A percentile compares a stretch with the other conserved stretches of the same genome.
These are phyloP conservation scores for Neocatenulostroma microsporum DNA, from an alignment of 2,329 filamentous ascomycete species.

Conservation along the genomic window DNA sequence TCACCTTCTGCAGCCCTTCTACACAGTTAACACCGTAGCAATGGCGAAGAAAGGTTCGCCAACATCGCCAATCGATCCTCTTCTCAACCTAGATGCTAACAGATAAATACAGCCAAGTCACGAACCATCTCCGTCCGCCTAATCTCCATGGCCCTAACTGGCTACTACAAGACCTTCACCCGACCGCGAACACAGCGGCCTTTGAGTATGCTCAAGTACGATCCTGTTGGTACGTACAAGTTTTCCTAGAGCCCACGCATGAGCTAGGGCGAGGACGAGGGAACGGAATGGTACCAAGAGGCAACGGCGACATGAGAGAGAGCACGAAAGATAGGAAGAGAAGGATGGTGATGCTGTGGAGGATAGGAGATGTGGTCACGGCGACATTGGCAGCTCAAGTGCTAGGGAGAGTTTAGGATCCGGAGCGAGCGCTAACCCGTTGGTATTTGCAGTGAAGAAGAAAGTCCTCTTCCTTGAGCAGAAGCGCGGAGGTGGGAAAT, in stretches of 20 bases:
- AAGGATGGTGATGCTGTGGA: too few relatives aligned
- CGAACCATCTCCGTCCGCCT: slow-evolving; percentile 89
- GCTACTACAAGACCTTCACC: slow-evolving; percentile 88
- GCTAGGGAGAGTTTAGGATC: too few relatives aligned
- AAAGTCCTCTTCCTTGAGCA: slow-evolving; percentile 93
- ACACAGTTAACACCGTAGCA: background rate
- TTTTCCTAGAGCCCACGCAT: too few relatives aligned
- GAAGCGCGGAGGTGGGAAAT: slow-evolving; percentile 59
- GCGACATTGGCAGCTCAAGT: too few relatives aligned
- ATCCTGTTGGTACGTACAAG: slow-evolving; percentile 88
- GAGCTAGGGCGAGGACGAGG: too few relatives aligned
- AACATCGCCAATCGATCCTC: background rate
- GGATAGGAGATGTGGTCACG: too few relatives aligned
- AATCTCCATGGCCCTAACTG: slow-evolving; percentile 97
- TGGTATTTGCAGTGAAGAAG: slow-evolving; percentile 78
- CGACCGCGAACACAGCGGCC: slow-evolving; percentile 74
- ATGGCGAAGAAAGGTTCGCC: slow-evolving; percentile 30
- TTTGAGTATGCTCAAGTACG: slow-evolving; percentile 97
- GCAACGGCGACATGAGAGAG: too few relatives aligned
- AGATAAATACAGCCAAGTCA: slow-evolving; percentile 65
- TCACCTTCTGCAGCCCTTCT: too few relatives aligned
- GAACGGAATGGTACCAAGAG: too few relatives aligned
- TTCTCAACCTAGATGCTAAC: background rate
- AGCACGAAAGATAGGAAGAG: too few relatives aligned
- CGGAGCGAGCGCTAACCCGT: too few relatives aligned